A percentile compares a stretch with the other conserved stretches of the same genome.
phyloP scores from a whole-genome alignment of 192 early-diverging fungal species.

The Glomus cerebriforme region DNA sequence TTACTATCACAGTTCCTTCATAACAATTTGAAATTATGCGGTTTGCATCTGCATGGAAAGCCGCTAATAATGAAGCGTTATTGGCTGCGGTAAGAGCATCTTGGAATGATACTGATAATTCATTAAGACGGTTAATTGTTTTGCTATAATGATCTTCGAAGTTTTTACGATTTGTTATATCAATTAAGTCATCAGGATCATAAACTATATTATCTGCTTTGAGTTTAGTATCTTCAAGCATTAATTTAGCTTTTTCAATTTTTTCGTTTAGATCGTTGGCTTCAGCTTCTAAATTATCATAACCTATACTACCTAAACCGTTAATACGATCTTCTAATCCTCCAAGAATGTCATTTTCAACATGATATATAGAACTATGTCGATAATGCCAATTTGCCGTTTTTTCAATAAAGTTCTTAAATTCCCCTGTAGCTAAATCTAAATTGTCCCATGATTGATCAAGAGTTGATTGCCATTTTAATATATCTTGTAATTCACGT shows the following conservation, averaged over 20 bases:
- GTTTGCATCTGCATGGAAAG: conserved; percentile 26
- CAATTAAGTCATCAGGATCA: conserved; percentile 1
- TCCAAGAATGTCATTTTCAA: conserved; percentile 23
- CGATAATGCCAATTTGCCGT: conserved; percentile 17
- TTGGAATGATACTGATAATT: conserved; percentile 9
- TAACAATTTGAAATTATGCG: conserved; percentile 12
- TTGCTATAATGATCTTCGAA: conserved; percentile 18
- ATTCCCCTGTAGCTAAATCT: not conserved
- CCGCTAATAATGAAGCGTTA: conserved; percentile 30
- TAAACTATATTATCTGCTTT: not conserved
- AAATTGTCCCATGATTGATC: conserved; percentile 18
- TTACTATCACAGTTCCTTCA: conserved; percentile 9
- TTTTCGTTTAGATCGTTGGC: conserved; percentile 25
- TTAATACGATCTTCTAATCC: conserved; percentile 22
- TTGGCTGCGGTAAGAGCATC: conserved; percentile 17
- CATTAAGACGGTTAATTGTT: not conserved
- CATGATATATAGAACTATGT: conserved; percentile 13
- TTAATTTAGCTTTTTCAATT: conserved; percentile 1
- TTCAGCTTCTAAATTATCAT: conserved; percentile 19
- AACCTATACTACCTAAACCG: conserved; percentile 3
- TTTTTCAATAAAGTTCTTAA: conserved; percentile 13
- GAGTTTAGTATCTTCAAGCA: not conserved
- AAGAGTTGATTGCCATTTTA: not conserved
- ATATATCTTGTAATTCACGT: conserved; percentile 29
- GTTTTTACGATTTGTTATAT: conserved; percentile 19